phyloP scores from a whole-genome alignment of 345 rosid genomes.

The Turnera subulata region DNA sequence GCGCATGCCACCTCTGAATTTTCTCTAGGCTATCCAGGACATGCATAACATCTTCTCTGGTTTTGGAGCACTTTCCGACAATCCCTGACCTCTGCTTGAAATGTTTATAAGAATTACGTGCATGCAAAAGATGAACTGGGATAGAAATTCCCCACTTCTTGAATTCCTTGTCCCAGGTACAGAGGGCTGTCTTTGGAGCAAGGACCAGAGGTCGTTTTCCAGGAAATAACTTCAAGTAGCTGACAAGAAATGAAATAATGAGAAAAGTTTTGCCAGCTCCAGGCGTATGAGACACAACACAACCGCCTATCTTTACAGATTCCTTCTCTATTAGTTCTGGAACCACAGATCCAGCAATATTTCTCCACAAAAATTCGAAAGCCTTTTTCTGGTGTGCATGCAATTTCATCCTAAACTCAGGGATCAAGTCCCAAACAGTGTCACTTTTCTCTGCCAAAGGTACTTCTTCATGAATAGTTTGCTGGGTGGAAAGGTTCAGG shows the following conservation, averaged over 20 bases:
- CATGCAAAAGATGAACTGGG: constrained; percentile 85
- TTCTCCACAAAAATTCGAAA: constrained; percentile 85
- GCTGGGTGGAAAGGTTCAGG: background rate
- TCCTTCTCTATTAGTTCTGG: constrained; percentile 53
- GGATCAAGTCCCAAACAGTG: constrained; percentile 82
- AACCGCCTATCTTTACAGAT: constrained; percentile 52
- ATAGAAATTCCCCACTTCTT: constrained; percentile 60
- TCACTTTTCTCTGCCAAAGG: constrained; percentile 42
- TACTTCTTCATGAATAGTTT: constrained; percentile 8
- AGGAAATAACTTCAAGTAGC: constrained; percentile 65
- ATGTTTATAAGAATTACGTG: constrained; percentile 59
- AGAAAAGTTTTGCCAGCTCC: constrained; percentile 89
- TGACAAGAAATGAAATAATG: constrained; percentile 68
- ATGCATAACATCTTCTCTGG: constrained; percentile 79
- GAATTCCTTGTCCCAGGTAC: constrained; percentile 76
- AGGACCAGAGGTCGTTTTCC: constrained; percentile 63
- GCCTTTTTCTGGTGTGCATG: constrained; percentile 81
- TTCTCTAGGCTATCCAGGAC: constrained; percentile 84
- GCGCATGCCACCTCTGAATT: constrained; percentile 70
- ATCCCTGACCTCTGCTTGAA: constrained; percentile 35
- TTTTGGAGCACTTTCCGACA: constrained; percentile 48
- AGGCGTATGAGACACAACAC: constrained; percentile 84
- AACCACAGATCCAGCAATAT: constrained; percentile 64
- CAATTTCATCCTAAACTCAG: constrained; percentile 58
- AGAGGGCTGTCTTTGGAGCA: constrained; percentile 65